These are phyloP conservation scores for Aspergillus pseudoterreus DNA, from an alignment of 2,329 filamentous ascomycete species.

Conservation along the genomic window DNA sequence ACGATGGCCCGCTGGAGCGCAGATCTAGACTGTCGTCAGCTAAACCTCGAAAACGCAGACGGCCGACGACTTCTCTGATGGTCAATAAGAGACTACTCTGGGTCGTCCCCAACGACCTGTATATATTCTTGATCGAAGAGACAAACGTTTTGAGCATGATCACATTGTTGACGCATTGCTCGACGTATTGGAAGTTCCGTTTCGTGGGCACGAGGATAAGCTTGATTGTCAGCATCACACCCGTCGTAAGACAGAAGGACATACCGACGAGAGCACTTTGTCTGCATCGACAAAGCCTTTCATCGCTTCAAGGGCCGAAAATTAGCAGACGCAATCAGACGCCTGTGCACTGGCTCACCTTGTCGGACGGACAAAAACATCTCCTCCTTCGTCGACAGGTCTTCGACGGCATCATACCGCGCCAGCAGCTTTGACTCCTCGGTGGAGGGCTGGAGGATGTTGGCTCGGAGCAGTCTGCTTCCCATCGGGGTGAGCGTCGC, in stretches of 20 bases:
- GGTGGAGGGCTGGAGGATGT: constrained; percentile 84
- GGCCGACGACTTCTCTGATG: constrained; percentile 55
- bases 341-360: constrained; percentile 43
- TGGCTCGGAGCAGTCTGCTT: constrained; percentile 73
- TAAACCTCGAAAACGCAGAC: background rate
- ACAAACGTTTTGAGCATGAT: constrained; percentile 84
- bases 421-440: constrained; percentile 62
- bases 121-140: constrained; percentile 62
- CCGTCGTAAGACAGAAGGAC: constrained; percentile 11
- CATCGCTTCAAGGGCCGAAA: constrained; percentile 50
- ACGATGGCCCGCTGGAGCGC: constrained; percentile 59
- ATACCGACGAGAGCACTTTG: constrained; percentile 69
- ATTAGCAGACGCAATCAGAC: background rate
- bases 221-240: constrained; percentile 38
- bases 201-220: constrained; percentile 72
- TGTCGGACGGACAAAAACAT: constrained; percentile 75
- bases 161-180: constrained; percentile 81
- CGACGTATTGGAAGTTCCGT: constrained; percentile 63
- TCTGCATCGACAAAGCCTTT: constrained; percentile 77
- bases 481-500: constrained; percentile 88
- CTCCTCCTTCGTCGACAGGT: constrained; percentile 75
- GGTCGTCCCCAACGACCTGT: constrained; percentile 63
- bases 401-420: constrained; percentile 78
- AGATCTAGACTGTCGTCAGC: constrained; percentile 47
- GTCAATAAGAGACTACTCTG: constrained; percentile 61